phyloP scores from a whole-genome alignment of 2,329 filamentous ascomycete genomes.

The Cladosporium sp. region DNA sequence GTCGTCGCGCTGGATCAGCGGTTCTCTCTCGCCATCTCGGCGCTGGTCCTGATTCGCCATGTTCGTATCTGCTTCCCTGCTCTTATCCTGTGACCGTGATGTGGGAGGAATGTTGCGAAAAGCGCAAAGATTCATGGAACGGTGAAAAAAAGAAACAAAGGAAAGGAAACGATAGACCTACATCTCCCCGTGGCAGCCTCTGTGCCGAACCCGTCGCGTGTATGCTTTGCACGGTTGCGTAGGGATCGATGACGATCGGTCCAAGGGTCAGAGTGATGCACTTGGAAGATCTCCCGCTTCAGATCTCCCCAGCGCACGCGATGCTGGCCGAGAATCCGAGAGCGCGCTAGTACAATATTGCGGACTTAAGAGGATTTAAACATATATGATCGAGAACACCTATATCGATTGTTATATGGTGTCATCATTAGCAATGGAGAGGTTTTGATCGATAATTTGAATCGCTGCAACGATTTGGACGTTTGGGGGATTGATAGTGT shows the following conservation, averaged over 20 bases:
- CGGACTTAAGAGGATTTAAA: too few species aligned
- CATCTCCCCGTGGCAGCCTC: neutral
- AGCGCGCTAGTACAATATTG: neutral
- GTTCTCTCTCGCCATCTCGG: conserved; percentile 32
- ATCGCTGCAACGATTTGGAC: too few species aligned
- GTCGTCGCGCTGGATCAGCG: conserved; percentile 35
- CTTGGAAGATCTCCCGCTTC: neutral
- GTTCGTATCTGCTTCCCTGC: neutral
- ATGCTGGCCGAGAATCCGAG: neutral
- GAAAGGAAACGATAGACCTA: neutral
- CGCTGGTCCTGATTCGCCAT: conserved; percentile 1
- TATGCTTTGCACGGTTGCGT: neutral
- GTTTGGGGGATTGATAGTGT: too few species aligned
- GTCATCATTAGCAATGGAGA: too few species aligned
- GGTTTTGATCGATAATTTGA: too few species aligned
- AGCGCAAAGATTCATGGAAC: neutral
- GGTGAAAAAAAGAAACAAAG: neutral
- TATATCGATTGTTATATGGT: too few species aligned
- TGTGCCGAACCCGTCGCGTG: neutral
- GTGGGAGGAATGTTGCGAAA: neutral
- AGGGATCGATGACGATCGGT: neutral
- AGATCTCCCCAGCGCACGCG: neutral
- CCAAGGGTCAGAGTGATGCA: neutral
- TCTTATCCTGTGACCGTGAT: neutral
- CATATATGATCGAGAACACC: too few species aligned